Percentiles rank a stretch among this genome's conserved stretches.
These are phyloP conservation scores for Moricandia arvensis DNA, from an alignment of 345 rosid genomes.

Conservation along the genomic window DNA sequence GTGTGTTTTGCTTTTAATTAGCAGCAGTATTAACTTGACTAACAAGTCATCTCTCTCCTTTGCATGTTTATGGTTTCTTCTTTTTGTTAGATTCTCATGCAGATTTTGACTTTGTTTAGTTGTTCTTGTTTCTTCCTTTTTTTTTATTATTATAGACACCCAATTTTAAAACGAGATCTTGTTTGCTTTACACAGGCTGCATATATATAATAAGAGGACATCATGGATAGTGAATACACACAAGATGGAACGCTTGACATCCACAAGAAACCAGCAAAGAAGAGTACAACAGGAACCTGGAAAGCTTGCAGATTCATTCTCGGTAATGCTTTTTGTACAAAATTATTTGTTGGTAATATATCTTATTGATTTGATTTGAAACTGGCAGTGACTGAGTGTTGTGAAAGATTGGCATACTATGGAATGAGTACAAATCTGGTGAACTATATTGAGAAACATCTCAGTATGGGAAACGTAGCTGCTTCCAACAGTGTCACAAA, in stretches of 20 bases:
- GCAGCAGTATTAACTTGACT: constrained; percentile 5
- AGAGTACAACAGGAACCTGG: constrained; percentile 80
- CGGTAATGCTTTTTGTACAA: constrained; percentile 45
- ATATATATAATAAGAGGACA: constrained; percentile 26
- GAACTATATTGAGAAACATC: constrained; percentile 52
- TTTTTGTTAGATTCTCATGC: background rate
- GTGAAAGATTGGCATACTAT: constrained; percentile 94
- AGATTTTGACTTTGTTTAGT: background rate
- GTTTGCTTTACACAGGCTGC: background rate
- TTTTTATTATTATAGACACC: too few species aligned
- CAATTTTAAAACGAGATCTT: background rate
- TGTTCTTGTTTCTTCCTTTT: background rate
- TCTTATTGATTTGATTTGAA: too few species aligned
- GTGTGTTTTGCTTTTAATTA: background rate
- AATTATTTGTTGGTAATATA: background rate
- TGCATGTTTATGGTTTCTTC: background rate
- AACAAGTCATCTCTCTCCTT: constrained; percentile 10
- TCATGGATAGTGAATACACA: constrained; percentile 43
- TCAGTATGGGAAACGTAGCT: constrained; percentile 47
- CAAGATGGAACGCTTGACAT: constrained; percentile 77
- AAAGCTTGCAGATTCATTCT: constrained; percentile 87
- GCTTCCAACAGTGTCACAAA: constrained; percentile 62
- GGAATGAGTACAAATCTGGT: constrained; percentile 86
- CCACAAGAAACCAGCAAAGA: constrained; percentile 67
- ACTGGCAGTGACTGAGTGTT: constrained; percentile 68